Evolutionary conservation across 2,329 filamentous ascomycete species (phyloP).

Genomic region (Alternaria alternata): DNA sequence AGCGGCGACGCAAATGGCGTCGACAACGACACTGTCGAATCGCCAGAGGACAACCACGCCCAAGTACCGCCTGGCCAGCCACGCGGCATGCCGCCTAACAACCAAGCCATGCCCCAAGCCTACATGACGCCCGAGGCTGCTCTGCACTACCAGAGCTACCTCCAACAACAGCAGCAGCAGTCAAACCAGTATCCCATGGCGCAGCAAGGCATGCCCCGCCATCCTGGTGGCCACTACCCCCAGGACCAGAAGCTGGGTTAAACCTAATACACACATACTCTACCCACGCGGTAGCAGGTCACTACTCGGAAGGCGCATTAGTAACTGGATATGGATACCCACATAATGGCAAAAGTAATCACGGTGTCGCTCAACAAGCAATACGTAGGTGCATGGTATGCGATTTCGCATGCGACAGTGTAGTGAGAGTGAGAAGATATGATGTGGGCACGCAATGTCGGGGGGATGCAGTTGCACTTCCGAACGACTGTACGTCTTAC

Average conservation of each 20-base stretch:
- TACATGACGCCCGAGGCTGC: slow-evolving; percentile 73
- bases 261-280: slow-evolving; percentile 36
- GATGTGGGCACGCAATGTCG: slow-evolving; percentile 43
- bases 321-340: slow-evolving; percentile 50
- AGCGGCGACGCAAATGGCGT: slow-evolving; percentile 73
- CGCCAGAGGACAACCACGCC: slow-evolving; percentile 86
- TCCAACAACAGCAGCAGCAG: slow-evolving; percentile 63
- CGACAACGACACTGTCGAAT: slow-evolving; percentile 71
- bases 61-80: slow-evolving; percentile 80
- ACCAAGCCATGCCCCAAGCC: slow-evolving; percentile 70
- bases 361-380: slow-evolving; percentile 36
- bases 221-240: slow-evolving; percentile 72
- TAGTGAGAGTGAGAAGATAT: slow-evolving; percentile 39
- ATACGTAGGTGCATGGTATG: slow-evolving; percentile 32
- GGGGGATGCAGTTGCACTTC: slow-evolving; percentile 37
- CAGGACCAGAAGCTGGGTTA: slow-evolving; percentile 60
- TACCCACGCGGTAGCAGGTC: slow-evolving; percentile 36
- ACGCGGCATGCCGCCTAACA: slow-evolving; percentile 64
- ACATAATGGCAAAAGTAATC: slow-evolving; percentile 51
- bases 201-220: slow-evolving; percentile 74
- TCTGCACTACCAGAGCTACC: slow-evolving; percentile 85
- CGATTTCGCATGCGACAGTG: slow-evolving; percentile 25
- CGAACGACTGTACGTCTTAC: slow-evolving; percentile 47
- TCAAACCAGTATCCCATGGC: slow-evolving; percentile 81
- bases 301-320: slow-evolving; percentile 43